Base-by-base conservation (phyloP, 345 rosid genomes). In the Citrus inodora region DNA sequence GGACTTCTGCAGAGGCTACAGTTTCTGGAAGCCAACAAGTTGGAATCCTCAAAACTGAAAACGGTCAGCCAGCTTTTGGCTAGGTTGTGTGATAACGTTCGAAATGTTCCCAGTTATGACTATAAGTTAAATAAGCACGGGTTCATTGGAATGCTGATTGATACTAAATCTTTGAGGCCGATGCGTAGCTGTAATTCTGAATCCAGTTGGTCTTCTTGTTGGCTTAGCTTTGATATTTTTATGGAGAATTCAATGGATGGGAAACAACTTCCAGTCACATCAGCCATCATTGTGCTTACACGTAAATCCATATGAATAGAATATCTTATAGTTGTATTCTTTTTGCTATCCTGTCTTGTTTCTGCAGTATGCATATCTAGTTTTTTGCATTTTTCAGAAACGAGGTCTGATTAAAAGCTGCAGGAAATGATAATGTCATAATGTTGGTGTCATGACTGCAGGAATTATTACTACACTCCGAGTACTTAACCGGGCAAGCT, bases 241-340 rank as follows among this genome's bases (percentile, higher is more conserved):
- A 83, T 89, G 88, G 94, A 90, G 86, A 84, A 81, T 74, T 84
- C 88, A 58, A 81, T 90, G 92, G 92, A 89, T 58, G 92, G 86
- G 65, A 87, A 67, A 78, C 91, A 87, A 77, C 91, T 90, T 75
- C 84, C 85, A 75, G 65, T 84, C 58, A 82, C 82, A 70, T 86
- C 94, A 69, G 83, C 88, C 25, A 77, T 84, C 66, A 76, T 71
- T 74, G 48, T 86, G 37, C 90, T 89, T 67, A 60, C 88, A 56
- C 90, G 94, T 86, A 81, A 77, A 38, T 75, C 33, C 28, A 40
- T 59, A 73, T 69, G 25, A 74, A 67, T 25, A 32, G 75, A 27
- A 76, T 38, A 46, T 25, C 32, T 32, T 16, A 24, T 37, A 17
- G 19, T 51, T 21, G 9, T 68, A 28, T 30, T 35, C 10, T 28